phyloP scores from a whole-genome alignment of 805 yeast genomes.

The Yamadazyma nakazawae region DNA sequence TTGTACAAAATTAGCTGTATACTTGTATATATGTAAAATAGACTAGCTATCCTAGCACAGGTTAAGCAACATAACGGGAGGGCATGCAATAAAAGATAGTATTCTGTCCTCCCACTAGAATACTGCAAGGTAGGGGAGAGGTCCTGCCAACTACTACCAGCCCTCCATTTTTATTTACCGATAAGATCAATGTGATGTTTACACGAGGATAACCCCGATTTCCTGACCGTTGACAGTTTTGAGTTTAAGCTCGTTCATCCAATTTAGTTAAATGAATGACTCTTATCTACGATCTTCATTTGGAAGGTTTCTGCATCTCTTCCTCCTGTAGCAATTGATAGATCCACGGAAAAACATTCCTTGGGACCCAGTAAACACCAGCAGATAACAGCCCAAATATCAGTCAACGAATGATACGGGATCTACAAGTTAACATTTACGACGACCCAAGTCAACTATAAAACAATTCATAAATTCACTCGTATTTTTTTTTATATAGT shows the following conservation, averaged over 20 bases:
- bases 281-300: too few relatives aligned
- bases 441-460: too few relatives aligned
- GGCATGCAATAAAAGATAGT: slow-evolving; percentile 1
- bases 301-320: too few relatives aligned
- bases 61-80: not conserved
- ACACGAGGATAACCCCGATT: not conserved
- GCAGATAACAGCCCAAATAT: too few relatives aligned
- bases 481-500: not conserved
- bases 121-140: slow-evolving; percentile 4
- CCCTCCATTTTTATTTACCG: slow-evolving; percentile 4
- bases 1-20: not conserved
- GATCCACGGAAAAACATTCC: too few relatives aligned
- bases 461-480: not conserved
- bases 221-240: too few relatives aligned
- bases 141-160: not conserved
- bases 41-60: not conserved
- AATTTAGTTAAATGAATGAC: too few relatives aligned
- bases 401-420: too few relatives aligned
- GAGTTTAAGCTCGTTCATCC: too few relatives aligned
- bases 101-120: slow-evolving; percentile 4
- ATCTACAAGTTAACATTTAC: too few relatives aligned
- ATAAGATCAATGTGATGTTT: not conserved
- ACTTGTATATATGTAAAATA: slow-evolving; percentile 1
- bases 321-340: too few relatives aligned
- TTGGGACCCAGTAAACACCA: too few relatives aligned